Percentiles rank a stretch among this genome's conserved stretches.
These are phyloP conservation scores for Venturia effusa DNA, from an alignment of 2,329 filamentous ascomycete genomes.

Conservation along the genomic window DNA sequence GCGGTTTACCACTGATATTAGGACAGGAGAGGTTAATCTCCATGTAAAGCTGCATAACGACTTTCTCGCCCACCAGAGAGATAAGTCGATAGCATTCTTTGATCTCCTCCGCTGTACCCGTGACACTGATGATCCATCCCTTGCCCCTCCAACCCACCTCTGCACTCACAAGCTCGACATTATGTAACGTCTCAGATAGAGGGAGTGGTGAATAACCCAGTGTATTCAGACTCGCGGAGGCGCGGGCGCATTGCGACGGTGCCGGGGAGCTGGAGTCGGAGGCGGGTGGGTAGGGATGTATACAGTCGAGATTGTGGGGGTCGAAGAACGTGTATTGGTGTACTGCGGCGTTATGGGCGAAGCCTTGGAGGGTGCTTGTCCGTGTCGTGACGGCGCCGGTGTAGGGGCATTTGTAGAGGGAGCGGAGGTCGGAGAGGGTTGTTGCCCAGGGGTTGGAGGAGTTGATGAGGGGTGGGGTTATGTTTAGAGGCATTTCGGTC, in stretches of 20 bases:
- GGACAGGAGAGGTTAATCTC: conserved; percentile 73
- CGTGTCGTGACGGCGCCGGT: conserved; percentile 68
- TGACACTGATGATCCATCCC: conserved; percentile 60
- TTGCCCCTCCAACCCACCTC: conserved; percentile 30
- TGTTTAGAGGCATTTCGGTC: conserved; percentile 28
- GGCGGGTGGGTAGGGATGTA: not conserved
- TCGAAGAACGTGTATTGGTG: conserved; percentile 62
- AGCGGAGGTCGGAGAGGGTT: conserved; percentile 47
- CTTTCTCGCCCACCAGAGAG: conserved; percentile 22
- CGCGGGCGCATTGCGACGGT: not conserved
- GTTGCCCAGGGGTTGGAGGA: conserved; percentile 70
- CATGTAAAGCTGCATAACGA: conserved; percentile 47
- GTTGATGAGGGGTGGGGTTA: conserved; percentile 60
- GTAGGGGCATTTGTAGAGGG: conserved; percentile 48
- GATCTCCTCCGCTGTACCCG: conserved; percentile 50
- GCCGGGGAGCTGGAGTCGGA: not conserved
- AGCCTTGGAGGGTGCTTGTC: conserved; percentile 55
- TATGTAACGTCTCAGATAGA: conserved; percentile 47
- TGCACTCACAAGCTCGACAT: conserved; percentile 38
- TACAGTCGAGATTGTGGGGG: conserved; percentile 16
- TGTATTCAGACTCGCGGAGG: conserved; percentile 46
- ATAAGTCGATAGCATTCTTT: conserved; percentile 45
- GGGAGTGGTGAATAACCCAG: conserved; percentile 61
- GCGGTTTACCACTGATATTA: conserved; percentile 58
- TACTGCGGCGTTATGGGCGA: conserved; percentile 46